Evolutionary conservation across 1,139 yeast genomes (phyloP).

Genomic region (Lodderomyces beijingensis): DNA sequence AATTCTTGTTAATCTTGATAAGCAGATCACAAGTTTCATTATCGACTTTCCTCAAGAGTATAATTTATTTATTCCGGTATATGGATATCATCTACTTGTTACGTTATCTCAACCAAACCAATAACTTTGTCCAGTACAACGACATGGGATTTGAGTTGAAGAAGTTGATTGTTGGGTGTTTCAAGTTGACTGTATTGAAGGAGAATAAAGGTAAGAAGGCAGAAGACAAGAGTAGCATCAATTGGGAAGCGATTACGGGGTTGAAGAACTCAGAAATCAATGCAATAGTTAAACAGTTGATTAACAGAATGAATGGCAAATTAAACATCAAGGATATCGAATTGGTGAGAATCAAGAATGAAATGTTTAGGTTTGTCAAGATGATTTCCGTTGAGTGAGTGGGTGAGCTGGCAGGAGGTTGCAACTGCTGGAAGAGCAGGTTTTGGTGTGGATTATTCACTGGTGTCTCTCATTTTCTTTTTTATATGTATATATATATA

Average conservation of each 20-base stretch:
- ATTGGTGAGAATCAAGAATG: constrained; percentile 35
- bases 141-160: constrained; percentile 45
- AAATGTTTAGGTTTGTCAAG: constrained; percentile 41
- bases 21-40: constrained; percentile 36
- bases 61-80: constrained; percentile 43
- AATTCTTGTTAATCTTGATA: constrained; percentile 35
- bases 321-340: constrained; percentile 37
- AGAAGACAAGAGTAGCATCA: constrained; percentile 8
- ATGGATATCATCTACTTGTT: constrained; percentile 47
- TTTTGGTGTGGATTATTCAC: too few species aligned
- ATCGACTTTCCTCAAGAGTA: constrained; percentile 38
- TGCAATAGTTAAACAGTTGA: constrained; percentile 33
- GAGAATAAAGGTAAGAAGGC: constrained; percentile 17
- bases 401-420: too few species aligned
- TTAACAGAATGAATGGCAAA: constrained; percentile 42
- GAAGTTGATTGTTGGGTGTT: constrained; percentile 44
- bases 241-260: constrained; percentile 40
- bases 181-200: constrained; percentile 36
- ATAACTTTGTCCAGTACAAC: constrained; percentile 39
- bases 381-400: constrained; percentile 18
- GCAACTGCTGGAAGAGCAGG: too few species aligned
- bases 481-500: too few species aligned
- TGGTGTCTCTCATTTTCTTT: too few species aligned
- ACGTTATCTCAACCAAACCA: constrained; percentile 45
- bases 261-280: constrained; percentile 36